Percentiles rank a stretch among this genome's conserved stretches.
Conservation (phyloP, 768 basidiomycete species). For the Tylopilus sp. region DNA sequence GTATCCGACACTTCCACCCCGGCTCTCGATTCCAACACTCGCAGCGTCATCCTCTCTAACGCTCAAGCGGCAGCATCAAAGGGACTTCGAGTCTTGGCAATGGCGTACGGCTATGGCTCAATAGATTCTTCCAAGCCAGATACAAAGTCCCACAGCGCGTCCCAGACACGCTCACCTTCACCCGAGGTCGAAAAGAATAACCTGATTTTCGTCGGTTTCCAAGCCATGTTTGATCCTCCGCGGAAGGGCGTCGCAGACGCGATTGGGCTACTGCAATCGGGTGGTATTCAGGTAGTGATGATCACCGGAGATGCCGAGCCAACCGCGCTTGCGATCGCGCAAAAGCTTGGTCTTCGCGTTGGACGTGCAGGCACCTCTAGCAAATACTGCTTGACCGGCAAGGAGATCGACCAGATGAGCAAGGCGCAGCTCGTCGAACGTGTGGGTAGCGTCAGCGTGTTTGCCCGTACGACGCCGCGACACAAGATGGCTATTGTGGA, state of each 20-base stretch:
- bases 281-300: constrained; percentile 96
- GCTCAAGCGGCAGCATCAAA: constrained; percentile 69
- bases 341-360: constrained; percentile 77
- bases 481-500: constrained; percentile 98
- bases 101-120: constrained; percentile 82
- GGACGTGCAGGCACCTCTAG: constrained; percentile 34
- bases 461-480: constrained; percentile 92
- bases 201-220: constrained; percentile 88
- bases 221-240: constrained; percentile 95
- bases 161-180: constrained; percentile 24
- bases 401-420: constrained; percentile 80
- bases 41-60: constrained; percentile 62
- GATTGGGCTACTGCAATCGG: constrained; percentile 72
- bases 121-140: constrained; percentile 37
- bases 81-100: constrained; percentile 84
- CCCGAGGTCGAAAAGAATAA: constrained; percentile 42
- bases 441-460: constrained; percentile 80
- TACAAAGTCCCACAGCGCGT: constrained; percentile 1
- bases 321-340: constrained; percentile 87
- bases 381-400: constrained; percentile 68
- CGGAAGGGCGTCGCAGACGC: constrained; percentile 91
- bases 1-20: constrained; percentile 89
- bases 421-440: constrained; percentile 78
- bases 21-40: constrained; percentile 63
- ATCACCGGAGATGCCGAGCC: constrained; percentile 94